Percentiles rank a stretch among this genome's conserved stretches.
Evolutionary conservation across 1,284 basidiomycete genomes (phyloP).

Genomic region (Schizophyllum amplum): DNA sequence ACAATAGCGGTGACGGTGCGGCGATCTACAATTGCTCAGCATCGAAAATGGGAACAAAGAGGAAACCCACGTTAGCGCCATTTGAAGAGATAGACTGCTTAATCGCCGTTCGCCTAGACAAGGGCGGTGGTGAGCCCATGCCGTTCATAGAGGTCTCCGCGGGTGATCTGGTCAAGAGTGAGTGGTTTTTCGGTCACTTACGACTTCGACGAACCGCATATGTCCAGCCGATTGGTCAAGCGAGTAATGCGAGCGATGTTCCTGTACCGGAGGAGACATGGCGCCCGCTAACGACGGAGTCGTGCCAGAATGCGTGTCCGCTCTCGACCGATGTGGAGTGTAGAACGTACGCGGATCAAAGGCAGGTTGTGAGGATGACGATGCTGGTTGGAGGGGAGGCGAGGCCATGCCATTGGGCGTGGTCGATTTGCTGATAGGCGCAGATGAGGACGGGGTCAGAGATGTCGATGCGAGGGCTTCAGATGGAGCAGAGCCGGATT

Average conservation of each 20-base stretch:
- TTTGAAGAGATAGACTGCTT: conserved; percentile 14
- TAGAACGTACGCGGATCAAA: conserved; percentile 19
- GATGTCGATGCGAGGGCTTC: neutral
- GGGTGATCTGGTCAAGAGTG: conserved; percentile 6
- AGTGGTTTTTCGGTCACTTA: neutral
- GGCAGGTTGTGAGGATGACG: conserved; percentile 3
- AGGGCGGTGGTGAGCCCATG: conserved; percentile 5
- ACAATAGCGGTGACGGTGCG: neutral
- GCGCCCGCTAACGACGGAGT: conserved; percentile 2
- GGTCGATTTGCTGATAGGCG: conserved; percentile 2
- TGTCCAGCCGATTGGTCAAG: conserved; percentile 28
- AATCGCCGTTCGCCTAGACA: conserved; percentile 24
- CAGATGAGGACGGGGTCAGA: conserved; percentile 1
- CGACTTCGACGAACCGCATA: conserved; percentile 23
- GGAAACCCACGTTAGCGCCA: neutral
- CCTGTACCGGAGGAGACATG: conserved; percentile 1
- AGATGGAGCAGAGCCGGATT: conserved; percentile 2
- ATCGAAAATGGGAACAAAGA: neutral
- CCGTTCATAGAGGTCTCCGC: conserved; percentile 7
- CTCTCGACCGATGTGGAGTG: conserved; percentile 18
- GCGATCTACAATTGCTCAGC: neutral
- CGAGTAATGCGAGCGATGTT: conserved; percentile 25
- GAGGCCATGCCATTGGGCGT: neutral
- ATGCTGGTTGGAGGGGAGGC: neutral
- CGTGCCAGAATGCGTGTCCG: conserved; percentile 11